Evolutionary conservation across 78 protist species (phyloP).

Genomic region (Dictyostelium brefeldianum): DNA sequence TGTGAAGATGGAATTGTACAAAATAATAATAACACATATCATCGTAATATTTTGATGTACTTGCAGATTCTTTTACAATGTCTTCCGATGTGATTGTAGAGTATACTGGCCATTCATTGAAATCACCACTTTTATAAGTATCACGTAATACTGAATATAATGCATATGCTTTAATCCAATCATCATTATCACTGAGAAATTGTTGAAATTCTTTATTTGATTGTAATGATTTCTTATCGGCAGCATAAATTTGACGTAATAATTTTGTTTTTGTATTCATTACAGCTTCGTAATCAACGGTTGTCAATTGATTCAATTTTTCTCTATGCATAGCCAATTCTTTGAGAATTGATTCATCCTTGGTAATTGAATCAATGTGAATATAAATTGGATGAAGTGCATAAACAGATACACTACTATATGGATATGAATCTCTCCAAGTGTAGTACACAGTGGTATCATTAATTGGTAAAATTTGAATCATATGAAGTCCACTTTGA

Average conservation of each 20-base stretch:
- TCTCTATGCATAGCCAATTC: constrained; percentile 14
- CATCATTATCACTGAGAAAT: constrained; percentile 39
- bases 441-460: constrained; percentile 87
- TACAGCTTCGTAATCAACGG: constrained; percentile 83
- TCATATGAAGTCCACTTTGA: constrained; percentile 66
- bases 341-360: constrained; percentile 13
- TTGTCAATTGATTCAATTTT: constrained; percentile 62
- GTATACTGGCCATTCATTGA: constrained; percentile 76
- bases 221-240: constrained; percentile 4
- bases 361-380: constrained; percentile 50
- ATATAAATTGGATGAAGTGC: constrained; percentile 93
- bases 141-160: constrained; percentile 81
- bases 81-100: not conserved
- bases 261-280: constrained; percentile 27
- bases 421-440: constrained; percentile 91
- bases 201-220: constrained; percentile 22
- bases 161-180: constrained; percentile 91
- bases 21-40: constrained; percentile 80
- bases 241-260: constrained; percentile 18
- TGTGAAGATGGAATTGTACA: constrained; percentile 89
- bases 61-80: constrained; percentile 33
- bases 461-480: constrained; percentile 93
- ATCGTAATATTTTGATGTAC: constrained; percentile 53
- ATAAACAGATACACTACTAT: constrained; percentile 84
- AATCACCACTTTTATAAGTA: constrained; percentile 72